phyloP scores from a whole-genome alignment of 371 early-diverging fungal genomes.

The Gilbertella persicaria region DNA sequence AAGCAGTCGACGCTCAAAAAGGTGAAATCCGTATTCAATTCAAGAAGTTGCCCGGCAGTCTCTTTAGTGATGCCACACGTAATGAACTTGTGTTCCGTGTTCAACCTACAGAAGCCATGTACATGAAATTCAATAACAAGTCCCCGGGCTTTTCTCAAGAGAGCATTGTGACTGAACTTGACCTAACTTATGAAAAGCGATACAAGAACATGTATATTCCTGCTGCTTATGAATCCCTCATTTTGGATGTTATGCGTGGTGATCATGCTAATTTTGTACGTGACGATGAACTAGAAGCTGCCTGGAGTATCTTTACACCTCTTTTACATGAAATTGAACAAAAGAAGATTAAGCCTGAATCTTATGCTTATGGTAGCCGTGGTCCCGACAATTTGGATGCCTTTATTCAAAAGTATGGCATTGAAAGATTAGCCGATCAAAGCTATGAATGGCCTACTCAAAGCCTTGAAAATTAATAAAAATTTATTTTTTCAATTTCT shows the following conservation, averaged over 20 bases:
- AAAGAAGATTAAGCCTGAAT: constrained; percentile 66
- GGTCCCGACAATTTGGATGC: constrained; percentile 80
- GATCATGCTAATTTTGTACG: constrained; percentile 97
- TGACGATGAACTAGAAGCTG: constrained; percentile 92
- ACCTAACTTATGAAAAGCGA: constrained; percentile 85
- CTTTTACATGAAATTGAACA: constrained; percentile 86
- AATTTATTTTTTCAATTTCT: not conserved
- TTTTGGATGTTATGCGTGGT: constrained; percentile 86
- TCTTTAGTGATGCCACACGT: constrained; percentile 72
- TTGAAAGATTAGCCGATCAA: constrained; percentile 17
- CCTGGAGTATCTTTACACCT: constrained; percentile 97
- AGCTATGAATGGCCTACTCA: constrained; percentile 28
- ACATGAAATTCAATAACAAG: constrained; percentile 95
- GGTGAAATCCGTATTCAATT: constrained; percentile 96
- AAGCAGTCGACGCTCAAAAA: constrained; percentile 90
- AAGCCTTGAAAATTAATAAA: constrained; percentile 9
- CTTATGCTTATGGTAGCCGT: constrained; percentile 86
- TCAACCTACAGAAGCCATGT: constrained; percentile 93
- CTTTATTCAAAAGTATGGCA: constrained; percentile 72
- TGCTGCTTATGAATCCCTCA: constrained; percentile 93
- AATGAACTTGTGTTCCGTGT: constrained; percentile 96
- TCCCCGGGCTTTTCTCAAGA: constrained; percentile 73
- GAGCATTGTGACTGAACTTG: constrained; percentile 86
- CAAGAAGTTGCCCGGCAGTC: constrained; percentile 78
- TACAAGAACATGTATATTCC: constrained; percentile 88